Conservation (phyloP, 768 basidiomycete species). For the Pilatotrama ljubarskyi region DNA sequence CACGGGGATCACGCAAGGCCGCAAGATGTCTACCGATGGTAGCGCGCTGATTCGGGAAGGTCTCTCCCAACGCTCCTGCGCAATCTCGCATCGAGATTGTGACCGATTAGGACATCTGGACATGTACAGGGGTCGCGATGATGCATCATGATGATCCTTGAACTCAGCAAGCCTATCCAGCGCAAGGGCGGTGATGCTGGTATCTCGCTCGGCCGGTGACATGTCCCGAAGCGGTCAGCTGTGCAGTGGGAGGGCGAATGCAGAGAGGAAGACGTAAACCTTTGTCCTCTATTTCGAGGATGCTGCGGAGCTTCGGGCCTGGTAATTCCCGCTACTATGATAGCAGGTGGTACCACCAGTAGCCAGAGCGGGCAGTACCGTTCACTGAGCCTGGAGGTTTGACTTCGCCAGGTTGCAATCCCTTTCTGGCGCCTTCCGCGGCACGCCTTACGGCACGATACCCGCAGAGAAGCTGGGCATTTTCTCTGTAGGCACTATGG, state of each 20-base stretch:
- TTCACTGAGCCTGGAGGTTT: too few species aligned
- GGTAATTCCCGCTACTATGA: not conserved
- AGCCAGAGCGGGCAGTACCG: too few species aligned
- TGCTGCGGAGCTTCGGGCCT: not conserved
- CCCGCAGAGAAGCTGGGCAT: too few species aligned
- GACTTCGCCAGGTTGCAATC: too few species aligned
- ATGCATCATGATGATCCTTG: too few species aligned
- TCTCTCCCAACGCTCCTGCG: not conserved
- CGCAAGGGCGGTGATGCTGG: not conserved
- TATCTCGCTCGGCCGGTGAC: conserved; percentile 4
- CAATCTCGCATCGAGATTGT: not conserved
- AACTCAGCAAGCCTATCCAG: too few species aligned
- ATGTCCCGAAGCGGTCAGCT: conserved; percentile 5
- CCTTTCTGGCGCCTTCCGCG: too few species aligned
- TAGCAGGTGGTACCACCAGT: not conserved
- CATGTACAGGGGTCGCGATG: not conserved
- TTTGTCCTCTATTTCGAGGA: not conserved
- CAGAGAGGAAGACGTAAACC: not conserved
- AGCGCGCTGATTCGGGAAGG: not conserved
- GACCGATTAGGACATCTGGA: not conserved
- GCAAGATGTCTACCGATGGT: too few species aligned
- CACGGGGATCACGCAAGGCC: not conserved
- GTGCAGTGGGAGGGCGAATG: not conserved
- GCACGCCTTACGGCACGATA: too few species aligned
- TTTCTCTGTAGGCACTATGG: too few species aligned